Conservation (phyloP, 179 eudicot species). For the Nepenthes alata region DNA sequence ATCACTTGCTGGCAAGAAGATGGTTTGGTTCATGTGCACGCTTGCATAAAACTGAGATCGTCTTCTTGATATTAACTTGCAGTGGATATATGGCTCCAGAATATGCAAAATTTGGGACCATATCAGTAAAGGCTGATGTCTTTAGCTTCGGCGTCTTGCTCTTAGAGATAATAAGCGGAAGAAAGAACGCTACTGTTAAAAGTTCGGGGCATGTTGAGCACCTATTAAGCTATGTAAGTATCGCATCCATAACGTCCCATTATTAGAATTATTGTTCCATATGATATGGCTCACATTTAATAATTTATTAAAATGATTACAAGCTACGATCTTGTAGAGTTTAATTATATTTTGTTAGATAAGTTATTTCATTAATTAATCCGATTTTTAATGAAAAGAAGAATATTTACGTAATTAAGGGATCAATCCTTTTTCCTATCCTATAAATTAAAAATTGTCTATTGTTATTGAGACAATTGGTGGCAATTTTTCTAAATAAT, state of each 20-base stretch:
- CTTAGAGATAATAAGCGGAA: conserved; percentile 15
- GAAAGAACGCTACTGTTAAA: not conserved
- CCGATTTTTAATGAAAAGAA: no score
- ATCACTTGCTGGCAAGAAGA: no score
- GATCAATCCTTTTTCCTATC: not conserved
- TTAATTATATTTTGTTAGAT: no score
- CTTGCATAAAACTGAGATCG: not conserved
- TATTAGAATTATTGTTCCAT: not conserved
- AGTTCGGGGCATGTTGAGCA: conserved; percentile 4
- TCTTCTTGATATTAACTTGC: not conserved
- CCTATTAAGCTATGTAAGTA: conserved; percentile 16
- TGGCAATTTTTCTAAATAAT: not conserved
- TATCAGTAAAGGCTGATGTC: conserved; percentile 14
- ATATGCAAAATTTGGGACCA: conserved; percentile 12
- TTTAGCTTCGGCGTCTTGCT: conserved; percentile 19
- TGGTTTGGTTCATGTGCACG: no score
- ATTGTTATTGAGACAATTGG: not conserved
- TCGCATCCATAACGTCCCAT: no score
- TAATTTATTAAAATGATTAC: no score
- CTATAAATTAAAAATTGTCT: not conserved
- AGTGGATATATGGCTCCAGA: conserved; percentile 22
- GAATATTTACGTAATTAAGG: no score
- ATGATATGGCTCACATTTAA: no score
- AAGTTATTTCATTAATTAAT: no score
- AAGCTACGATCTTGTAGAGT: no score